Evolutionary conservation across 148 eudicot genomes (phyloP), one percentile per base, ranked within the genome.

Genomic region (Chenopodium berlandieri): DNA sequence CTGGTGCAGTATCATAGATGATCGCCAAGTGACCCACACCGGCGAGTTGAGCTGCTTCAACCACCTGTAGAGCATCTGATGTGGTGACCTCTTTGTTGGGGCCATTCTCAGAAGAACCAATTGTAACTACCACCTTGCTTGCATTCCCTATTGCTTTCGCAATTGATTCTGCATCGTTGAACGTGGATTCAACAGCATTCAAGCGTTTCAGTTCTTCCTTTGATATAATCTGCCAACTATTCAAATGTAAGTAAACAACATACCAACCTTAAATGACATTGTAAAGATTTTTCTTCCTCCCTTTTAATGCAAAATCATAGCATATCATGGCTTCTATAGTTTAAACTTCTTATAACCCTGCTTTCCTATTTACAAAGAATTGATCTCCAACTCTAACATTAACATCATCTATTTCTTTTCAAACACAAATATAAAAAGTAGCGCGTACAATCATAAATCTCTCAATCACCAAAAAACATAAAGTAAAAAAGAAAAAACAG

Each of bases 91-190:
- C 89, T 6, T 83, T 68, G 8, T 85, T 73, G 13, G 95, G 92
- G 44, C 98, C 98, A 20, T 94, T 85, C 75, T 96, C 98, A 1
- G 77, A 19, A 0, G 91, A 84, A 74, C 99, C 95, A 68, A 94
- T 86, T 17, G 99, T 96, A 48, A 96, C 91, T 0, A 96, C 97
- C 7, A 91, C 94, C 80, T 96, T 96, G 87, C 95, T 90, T 9
- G 98, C 95, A 34, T 94, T 96, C 46, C 99, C 99, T 48, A 96
- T 96, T 54, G 99, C 91, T 76, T 90, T 96, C 4, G 99, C 99
- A 3, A 94, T 91, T 47, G 97, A 86, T 79, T 94, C 94, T 14
- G 98, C 85, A 68, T 92, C 90, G 30, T 90, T 82, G 81, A 91
- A 94, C 62, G 69, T 81, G 79, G 99, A 94, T 80, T 91, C 89